Conservation (phyloP, 257 asterid species). For the Fraxinus americana region DNA sequence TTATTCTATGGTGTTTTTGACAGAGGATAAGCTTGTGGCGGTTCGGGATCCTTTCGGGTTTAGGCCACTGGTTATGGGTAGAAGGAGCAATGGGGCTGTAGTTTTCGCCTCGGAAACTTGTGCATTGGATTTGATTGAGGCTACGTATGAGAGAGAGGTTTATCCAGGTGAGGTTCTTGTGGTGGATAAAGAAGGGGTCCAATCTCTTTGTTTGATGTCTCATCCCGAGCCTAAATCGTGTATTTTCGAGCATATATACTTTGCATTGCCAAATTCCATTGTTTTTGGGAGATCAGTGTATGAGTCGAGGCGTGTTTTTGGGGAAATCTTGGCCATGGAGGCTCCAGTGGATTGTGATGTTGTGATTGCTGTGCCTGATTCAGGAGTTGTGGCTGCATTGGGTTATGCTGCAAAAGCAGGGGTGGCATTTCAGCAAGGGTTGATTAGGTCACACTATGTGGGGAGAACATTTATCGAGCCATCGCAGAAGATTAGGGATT, state of each 20-base stretch:
- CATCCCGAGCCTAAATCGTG: conserved; percentile 72
- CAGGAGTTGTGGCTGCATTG: conserved; percentile 54
- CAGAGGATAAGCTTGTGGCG: conserved; percentile 66
- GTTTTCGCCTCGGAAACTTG: conserved; percentile 72
- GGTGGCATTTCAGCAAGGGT: conserved; percentile 42
- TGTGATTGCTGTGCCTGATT: conserved; percentile 56
- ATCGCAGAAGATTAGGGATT: conserved; percentile 51
- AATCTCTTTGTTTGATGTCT: conserved; percentile 59
- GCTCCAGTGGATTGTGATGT: conserved; percentile 56
- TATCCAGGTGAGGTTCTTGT: conserved; percentile 61
- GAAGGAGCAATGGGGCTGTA: conserved; percentile 58
- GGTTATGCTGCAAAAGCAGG: conserved; percentile 57
- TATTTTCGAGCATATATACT: conserved; percentile 85
- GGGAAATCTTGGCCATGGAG: conserved; percentile 49
- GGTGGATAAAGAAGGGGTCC: conserved; percentile 56
- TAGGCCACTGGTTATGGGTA: conserved; percentile 69
- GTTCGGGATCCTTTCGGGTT: conserved; percentile 64
- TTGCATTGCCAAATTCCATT: conserved; percentile 65
- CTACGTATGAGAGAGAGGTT: conserved; percentile 70
- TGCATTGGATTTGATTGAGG: conserved; percentile 73
- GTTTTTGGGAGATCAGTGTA: conserved; percentile 78
- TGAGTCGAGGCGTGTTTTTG: conserved; percentile 58
- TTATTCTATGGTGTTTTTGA: conserved; percentile 67
- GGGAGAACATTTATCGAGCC: conserved; percentile 49
- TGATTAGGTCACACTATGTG: too few relatives aligned